phyloP scores from a whole-genome alignment of 495 filamentous ascomycete genomes.

The Bacidia gigantensis region DNA sequence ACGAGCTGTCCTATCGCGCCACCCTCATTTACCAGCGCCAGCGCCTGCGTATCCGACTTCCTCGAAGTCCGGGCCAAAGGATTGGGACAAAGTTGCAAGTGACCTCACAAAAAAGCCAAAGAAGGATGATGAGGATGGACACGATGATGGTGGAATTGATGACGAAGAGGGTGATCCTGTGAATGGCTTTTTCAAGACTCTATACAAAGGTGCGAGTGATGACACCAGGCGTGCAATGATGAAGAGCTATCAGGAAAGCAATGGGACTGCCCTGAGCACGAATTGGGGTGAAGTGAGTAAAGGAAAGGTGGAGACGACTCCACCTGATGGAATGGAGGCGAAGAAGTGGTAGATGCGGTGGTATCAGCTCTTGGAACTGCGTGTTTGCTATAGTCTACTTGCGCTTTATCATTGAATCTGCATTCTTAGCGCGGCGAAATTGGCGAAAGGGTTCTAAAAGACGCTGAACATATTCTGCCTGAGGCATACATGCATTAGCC shows the following conservation, averaged over 20 bases:
- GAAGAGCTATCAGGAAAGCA: slow-evolving; percentile 90
- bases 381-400: no score
- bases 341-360: slow-evolving; percentile 41
- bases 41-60: slow-evolving; percentile 76
- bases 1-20: slow-evolving; percentile 5
- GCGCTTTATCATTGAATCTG: no score
- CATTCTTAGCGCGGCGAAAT: neutral
- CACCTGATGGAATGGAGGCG: slow-evolving; percentile 63
- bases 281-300: slow-evolving; percentile 77
- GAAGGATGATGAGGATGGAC: slow-evolving; percentile 19
- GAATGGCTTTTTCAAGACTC: slow-evolving; percentile 79
- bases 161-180: slow-evolving; percentile 59
- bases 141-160: slow-evolving; percentile 36
- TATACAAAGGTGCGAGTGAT: slow-evolving; percentile 64
- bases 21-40: slow-evolving; percentile 12
- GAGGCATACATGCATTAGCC: slow-evolving; percentile 1
- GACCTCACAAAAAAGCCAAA: slow-evolving; percentile 38
- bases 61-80: slow-evolving; percentile 65
- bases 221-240: slow-evolving; percentile 89
- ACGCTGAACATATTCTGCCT: neutral
- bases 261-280: slow-evolving; percentile 85
- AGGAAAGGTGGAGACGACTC: slow-evolving; percentile 54
- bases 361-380: neutral
- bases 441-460: neutral
- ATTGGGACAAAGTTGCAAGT: slow-evolving; percentile 75